A percentile compares a stretch with the other conserved stretches of the same genome.
These are phyloP conservation scores for Aurantiochytrium sp. DNA, from an alignment of 108 stramenopile species.

Conservation along the genomic window DNA sequence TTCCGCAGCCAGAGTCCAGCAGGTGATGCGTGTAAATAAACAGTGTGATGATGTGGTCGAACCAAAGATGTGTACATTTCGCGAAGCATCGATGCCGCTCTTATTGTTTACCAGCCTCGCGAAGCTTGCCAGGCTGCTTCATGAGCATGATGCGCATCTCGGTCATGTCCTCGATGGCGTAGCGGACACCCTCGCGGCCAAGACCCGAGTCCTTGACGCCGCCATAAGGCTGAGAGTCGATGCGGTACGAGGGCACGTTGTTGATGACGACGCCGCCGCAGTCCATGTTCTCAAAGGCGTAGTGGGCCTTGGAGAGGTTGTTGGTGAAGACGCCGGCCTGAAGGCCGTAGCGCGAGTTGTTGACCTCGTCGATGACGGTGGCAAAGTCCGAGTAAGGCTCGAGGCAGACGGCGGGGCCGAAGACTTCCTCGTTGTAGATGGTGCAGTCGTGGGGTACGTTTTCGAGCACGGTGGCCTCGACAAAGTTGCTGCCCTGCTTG, in stretches of 20 bases:
- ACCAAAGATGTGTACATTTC: no score
- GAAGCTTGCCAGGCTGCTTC: not conserved
- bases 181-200: slow-evolving; percentile 32
- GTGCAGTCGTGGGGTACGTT: not conserved
- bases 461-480: not conserved
- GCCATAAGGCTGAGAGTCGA: slow-evolving; percentile 41
- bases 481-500: not conserved
- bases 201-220: slow-evolving; percentile 35
- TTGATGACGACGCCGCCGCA: slow-evolving; percentile 34
- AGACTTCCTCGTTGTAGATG: slow-evolving; percentile 13
- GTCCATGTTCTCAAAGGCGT: slow-evolving; percentile 42
- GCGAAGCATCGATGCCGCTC: no score
- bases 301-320: slow-evolving; percentile 35
- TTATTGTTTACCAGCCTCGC: no score
- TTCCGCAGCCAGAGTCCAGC: no score
- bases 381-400: slow-evolving; percentile 22
- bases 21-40: no score
- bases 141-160: slow-evolving; percentile 23
- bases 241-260: slow-evolving; percentile 28
- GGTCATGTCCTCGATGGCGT: slow-evolving; percentile 38
- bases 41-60: no score
- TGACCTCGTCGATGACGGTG: slow-evolving; percentile 29
- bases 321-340: slow-evolving; percentile 46
- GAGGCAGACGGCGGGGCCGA: slow-evolving; percentile 29
- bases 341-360: slow-evolving; percentile 39